Percentiles rank a stretch among this genome's conserved stretches.
Evolutionary conservation across 257 asterid species (phyloP).

Genomic region (Solanum bulbocastanum): DNA sequence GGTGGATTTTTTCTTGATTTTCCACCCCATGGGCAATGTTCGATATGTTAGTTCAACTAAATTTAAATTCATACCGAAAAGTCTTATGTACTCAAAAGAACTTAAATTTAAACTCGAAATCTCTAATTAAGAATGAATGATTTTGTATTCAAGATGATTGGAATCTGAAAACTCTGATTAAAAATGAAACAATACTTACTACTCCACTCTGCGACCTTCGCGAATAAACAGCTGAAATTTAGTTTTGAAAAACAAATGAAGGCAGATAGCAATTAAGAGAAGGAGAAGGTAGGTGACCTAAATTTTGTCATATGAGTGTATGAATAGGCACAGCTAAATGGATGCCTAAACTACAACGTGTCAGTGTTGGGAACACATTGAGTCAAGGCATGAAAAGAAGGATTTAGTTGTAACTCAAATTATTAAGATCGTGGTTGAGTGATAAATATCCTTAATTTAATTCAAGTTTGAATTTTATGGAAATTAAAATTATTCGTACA

Average conservation of each 20-base stretch:
- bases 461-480: no score
- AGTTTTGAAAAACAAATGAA: background rate
- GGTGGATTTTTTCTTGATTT: background rate
- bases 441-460: background rate
- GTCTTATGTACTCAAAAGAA: fast-evolving
- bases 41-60: no score
- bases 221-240: background rate
- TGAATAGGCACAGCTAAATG: background rate
- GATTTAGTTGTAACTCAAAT: background rate
- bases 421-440: background rate
- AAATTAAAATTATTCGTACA: no score
- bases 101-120: fast-evolving
- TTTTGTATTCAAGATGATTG: fast-evolving
- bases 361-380: background rate
- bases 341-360: background rate
- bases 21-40: no score
- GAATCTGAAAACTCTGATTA: no score
- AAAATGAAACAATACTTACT: no score
- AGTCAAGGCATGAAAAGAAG: background rate
- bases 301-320: background rate
- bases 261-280: background rate
- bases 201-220: no score
- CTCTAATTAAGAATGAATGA: no score
- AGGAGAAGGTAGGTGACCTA: background rate
- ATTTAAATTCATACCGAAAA: fast-evolving